These are phyloP conservation scores for Solanum hybrid DNA, from an alignment of 305 asterid species.

Conservation along the genomic window DNA sequence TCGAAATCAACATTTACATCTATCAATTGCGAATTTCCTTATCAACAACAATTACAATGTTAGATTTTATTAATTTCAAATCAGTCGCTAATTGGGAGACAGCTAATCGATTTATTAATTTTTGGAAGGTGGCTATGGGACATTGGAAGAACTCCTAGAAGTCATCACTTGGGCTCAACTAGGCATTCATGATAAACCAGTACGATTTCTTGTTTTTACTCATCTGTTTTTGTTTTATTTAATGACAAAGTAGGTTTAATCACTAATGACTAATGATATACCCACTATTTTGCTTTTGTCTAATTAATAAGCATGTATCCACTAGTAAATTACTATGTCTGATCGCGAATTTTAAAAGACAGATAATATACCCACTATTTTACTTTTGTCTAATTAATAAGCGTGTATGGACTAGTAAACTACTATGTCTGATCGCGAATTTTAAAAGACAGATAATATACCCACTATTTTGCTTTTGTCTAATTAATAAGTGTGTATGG, in stretches of 20 bases:
- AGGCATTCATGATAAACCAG: conserved; percentile 91
- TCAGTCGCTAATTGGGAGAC: background rate
- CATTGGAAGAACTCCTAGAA: conserved; percentile 82
- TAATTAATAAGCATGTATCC: background rate
- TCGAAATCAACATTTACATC: background rate
- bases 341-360: background rate
- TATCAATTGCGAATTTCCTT: too few relatives aligned
- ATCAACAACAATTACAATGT: background rate
- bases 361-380: background rate
- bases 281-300: background rate
- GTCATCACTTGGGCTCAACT: conserved; percentile 97
- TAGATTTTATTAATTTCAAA: background rate
- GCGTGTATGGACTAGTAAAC: background rate
- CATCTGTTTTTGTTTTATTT: background rate
- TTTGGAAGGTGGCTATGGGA: conserved; percentile 83
- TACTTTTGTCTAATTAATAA: background rate
- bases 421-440: background rate
- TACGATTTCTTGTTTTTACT: background rate
- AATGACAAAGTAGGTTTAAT: background rate
- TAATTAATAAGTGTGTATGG: background rate
- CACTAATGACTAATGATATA: background rate
- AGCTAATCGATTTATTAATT: background rate
- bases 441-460: background rate
- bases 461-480: background rate
- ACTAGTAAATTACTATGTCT: background rate